A percentile compares a stretch with the other conserved stretches of the same genome.
Conservation (phyloP, 2,329 filamentous ascomycete genomes). For the Fusarium torreyae region DNA sequence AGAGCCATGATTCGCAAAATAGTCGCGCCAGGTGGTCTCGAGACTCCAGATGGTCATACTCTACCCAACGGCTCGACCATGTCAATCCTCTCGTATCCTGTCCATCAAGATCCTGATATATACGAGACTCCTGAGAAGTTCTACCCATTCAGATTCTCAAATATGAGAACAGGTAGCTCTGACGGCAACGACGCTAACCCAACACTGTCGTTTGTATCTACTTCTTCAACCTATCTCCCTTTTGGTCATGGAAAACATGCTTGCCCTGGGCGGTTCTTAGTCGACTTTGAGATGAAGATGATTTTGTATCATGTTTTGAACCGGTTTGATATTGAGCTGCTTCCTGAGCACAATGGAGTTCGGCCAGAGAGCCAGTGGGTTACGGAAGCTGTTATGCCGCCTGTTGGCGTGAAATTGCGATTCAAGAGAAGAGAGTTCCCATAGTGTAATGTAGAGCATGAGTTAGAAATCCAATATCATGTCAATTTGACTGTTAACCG, state of each 20-base stretch:
- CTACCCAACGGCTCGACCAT: constrained; percentile 54
- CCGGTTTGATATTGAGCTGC: constrained; percentile 40
- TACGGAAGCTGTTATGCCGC: constrained; percentile 42
- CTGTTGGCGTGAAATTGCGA: constrained; percentile 33
- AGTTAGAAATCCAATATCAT: background rate
- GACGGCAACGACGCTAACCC: background rate
- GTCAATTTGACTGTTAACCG: too few relatives aligned
- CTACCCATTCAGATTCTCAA: constrained; percentile 60
- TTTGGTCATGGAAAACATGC: constrained; percentile 57
- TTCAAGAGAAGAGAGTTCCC: constrained; percentile 24
- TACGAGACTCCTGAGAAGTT: constrained; percentile 56
- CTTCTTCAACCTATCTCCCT: constrained; percentile 46
- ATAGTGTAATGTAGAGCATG: background rate
- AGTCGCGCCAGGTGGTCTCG: constrained; percentile 45
- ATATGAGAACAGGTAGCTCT: constrained; percentile 47
- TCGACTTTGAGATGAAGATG: constrained; percentile 54
- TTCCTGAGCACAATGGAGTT: constrained; percentile 39
- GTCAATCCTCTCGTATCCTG: constrained; percentile 53
- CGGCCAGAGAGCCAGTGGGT: constrained; percentile 42
- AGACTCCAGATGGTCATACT: constrained; percentile 52
- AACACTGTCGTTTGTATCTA: constrained; percentile 30
- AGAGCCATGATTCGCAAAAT: constrained; percentile 52
- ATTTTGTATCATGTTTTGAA: constrained; percentile 44
- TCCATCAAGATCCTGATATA: constrained; percentile 51
- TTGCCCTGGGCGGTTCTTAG: constrained; percentile 51